These are phyloP conservation scores for Spathaspora hagerdaliae DNA, from an alignment of 805 yeast genomes.

Conservation along the genomic window DNA sequence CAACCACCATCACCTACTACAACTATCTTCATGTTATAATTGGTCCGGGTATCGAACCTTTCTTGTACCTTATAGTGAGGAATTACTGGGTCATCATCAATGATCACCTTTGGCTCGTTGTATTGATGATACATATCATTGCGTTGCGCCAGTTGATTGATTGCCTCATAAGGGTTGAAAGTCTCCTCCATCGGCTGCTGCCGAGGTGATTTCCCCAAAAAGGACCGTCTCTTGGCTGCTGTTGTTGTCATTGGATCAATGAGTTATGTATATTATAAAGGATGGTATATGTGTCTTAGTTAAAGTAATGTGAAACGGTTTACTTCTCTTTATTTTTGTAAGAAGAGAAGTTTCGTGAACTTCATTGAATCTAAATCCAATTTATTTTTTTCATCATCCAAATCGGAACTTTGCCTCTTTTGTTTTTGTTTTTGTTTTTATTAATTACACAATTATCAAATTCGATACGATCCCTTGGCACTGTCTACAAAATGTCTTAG, in stretches of 20 bases:
- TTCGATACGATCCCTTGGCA: too few relatives aligned
- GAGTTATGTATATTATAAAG: too few relatives aligned
- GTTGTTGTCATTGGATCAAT: neutral
- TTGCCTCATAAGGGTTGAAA: constrained; percentile 24
- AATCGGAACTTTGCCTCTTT: too few relatives aligned
- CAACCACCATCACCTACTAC: constrained; percentile 90
- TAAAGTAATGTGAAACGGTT: too few relatives aligned
- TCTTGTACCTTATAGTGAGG: constrained; percentile 31
- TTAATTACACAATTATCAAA: too few relatives aligned
- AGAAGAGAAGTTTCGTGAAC: too few relatives aligned
- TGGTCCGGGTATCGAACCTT: constrained; percentile 16
- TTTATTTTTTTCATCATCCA: too few relatives aligned
- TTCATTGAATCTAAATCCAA: too few relatives aligned
- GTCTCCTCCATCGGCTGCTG: constrained; percentile 1
- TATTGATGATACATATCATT: constrained; percentile 18
- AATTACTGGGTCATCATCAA: constrained; percentile 33
- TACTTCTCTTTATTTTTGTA: too few relatives aligned
- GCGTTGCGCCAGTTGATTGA: constrained; percentile 20
- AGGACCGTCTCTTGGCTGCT: constrained; percentile 1
- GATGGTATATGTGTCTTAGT: too few relatives aligned
- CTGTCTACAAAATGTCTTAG: too few relatives aligned
- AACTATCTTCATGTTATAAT: constrained; percentile 52
- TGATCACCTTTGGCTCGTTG: constrained; percentile 24
- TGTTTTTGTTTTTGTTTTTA: too few relatives aligned
- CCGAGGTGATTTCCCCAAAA: constrained; percentile 3